A percentile compares a stretch with the other conserved stretches of the same genome.
Conservation (phyloP, 805 yeast genomes). For the Kuraishia ogatae region DNA sequence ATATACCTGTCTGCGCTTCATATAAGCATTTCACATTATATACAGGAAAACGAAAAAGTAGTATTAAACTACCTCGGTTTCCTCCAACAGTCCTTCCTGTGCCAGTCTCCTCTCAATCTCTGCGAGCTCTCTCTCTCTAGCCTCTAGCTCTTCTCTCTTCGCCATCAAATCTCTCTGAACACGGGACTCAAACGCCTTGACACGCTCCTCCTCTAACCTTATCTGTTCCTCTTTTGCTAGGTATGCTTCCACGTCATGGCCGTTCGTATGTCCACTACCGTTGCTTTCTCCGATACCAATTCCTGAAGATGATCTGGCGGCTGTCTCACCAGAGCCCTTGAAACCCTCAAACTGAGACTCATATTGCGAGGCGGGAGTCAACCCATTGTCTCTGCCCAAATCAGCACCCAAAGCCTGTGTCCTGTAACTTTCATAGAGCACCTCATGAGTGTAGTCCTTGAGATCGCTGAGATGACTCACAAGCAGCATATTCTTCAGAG, state of each 20-base stretch:
- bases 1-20: not conserved
- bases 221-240: conserved; percentile 74
- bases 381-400: conserved; percentile 1
- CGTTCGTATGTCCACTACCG: not conserved
- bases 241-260: not conserved
- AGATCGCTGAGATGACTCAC: conserved; percentile 82
- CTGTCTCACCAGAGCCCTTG: not conserved
- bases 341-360: not conserved
- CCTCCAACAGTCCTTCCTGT: conserved; percentile 10
- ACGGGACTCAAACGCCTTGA: conserved; percentile 77
- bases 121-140: conserved; percentile 12
- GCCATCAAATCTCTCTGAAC: conserved; percentile 79
- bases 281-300: not conserved
- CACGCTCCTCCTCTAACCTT: conserved; percentile 80
- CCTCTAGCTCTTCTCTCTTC: conserved; percentile 75
- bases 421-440: conserved; percentile 81
- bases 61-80: not conserved
- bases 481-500: conserved; percentile 69
- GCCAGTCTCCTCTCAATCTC: conserved; percentile 16
- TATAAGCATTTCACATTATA: not conserved
- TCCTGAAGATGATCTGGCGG: not conserved
- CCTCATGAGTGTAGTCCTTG: conserved; percentile 83
- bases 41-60: not conserved
- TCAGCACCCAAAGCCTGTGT: conserved; percentile 55
- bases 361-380: not conserved